These are phyloP conservation scores for Aureobasidium sp. DNA, from an alignment of 2,329 filamentous ascomycete species.

Conservation along the genomic window DNA sequence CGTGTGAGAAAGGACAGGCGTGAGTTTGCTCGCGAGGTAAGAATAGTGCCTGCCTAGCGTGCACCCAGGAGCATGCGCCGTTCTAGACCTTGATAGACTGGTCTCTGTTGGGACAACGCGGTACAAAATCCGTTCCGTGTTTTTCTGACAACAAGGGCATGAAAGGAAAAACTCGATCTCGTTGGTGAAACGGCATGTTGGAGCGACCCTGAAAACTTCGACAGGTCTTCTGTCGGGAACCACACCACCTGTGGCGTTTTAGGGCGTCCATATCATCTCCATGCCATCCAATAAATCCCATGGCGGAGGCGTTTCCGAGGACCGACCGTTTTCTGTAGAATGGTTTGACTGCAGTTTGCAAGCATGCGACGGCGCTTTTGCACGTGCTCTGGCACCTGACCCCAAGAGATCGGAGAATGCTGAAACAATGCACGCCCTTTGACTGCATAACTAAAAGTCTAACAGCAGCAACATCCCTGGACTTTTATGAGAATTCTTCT, in stretches of 20 bases:
- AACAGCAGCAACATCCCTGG: background rate
- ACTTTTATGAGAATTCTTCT: background rate
- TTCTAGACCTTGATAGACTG: slow-evolving; percentile 10
- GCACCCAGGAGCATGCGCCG: slow-evolving; percentile 11
- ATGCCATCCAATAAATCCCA: background rate
- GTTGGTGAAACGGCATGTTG: background rate
- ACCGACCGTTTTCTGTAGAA: slow-evolving; percentile 12
- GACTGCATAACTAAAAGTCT: background rate
- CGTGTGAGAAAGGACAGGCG: slow-evolving; percentile 12
- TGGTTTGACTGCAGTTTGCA: background rate
- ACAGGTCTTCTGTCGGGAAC: background rate
- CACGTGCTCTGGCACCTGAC: background rate
- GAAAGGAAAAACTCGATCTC: background rate
- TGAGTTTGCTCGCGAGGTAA: slow-evolving; percentile 11
- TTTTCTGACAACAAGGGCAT: slow-evolving; percentile 7
- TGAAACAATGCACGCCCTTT: slow-evolving; percentile 9
- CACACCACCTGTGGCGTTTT: slow-evolving; percentile 4
- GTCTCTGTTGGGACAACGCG: slow-evolving; percentile 5
- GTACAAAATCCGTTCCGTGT: slow-evolving; percentile 5
- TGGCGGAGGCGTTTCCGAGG: background rate
- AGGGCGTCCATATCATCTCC: background rate
- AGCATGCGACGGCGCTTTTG: background rate
- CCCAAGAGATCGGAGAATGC: background rate
- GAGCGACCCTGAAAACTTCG: background rate
- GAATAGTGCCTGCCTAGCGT: slow-evolving; percentile 13